Evolutionary conservation across 1,284 basidiomycete genomes (phyloP), one percentile per base, ranked within the genome.

Genomic region (Leccinum pachyderme): DNA sequence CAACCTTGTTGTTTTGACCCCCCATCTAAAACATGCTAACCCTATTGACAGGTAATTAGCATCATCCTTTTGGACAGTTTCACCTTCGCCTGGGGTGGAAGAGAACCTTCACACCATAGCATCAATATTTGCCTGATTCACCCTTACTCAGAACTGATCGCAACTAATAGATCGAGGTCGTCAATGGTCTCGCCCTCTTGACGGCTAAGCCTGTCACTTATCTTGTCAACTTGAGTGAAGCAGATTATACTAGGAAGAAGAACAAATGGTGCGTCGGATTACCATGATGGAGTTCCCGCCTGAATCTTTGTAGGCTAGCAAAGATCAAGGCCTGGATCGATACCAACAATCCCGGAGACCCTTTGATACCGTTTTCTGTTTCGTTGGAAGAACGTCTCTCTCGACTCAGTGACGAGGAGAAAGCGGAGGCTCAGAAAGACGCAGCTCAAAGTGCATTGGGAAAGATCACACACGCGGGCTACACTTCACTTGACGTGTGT

Each of bases 271-370:
- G 55, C 25, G 72, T 41, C 62, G n/a, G 39, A 27, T 11, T 35
- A 24, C 43, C 7, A 22, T 46, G 33, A 12, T 41, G 13, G 12
- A 2, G 6, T 13, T 45, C 13, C 28, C 60, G 32, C 54, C 53
- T n/a, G 13, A 59, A 27, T 5, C 15, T 29, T 32, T 29, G 24
- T 58, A 90, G 88, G 89, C 77, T 99, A 28, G 82, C 95, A 25
- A 98, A 98, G 78, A 99, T 99, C 82, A 98, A 98, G 74, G 91
- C 79, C 27, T 99, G 97, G 96, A 98, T 99, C 68, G 95, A 99
- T 76, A 82, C 88, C 69, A 86, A 98, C 80, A 99, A 98, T 78
- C 87, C 95, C 2, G 97, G 97, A 57, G 97, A 99, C 70, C 82
- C 84, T 25, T 83, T 99, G 61, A 98, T 99, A 65, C 97, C 97